Conservation (phyloP, 2,329 filamentous ascomycete species). For the Xylaria sp. region DNA sequence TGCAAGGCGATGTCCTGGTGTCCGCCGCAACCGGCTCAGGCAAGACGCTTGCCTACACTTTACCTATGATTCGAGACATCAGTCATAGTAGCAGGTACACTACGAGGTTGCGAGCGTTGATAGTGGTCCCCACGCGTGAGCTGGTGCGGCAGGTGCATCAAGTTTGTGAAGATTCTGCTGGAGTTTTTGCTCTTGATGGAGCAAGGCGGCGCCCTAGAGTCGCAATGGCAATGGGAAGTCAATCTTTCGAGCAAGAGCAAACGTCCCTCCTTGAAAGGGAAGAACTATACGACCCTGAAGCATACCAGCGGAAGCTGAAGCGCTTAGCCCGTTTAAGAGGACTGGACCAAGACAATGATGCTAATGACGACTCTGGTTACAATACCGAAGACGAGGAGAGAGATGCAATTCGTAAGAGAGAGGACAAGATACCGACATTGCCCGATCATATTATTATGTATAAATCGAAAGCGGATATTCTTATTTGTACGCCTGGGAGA, state of each 20-base stretch:
- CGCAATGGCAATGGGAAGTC: slow-evolving; percentile 84
- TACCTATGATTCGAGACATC: slow-evolving; percentile 85
- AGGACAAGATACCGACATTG: slow-evolving; percentile 53
- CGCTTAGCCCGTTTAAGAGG: slow-evolving; percentile 57
- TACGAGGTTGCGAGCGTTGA: slow-evolving; percentile 78
- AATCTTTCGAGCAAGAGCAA: slow-evolving; percentile 75
- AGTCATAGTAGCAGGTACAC: slow-evolving; percentile 65
- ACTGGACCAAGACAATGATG: slow-evolving; percentile 54
- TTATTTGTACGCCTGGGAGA: slow-evolving; percentile 91
- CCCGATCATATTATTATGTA: slow-evolving; percentile 73
- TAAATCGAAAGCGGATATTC: slow-evolving; percentile 81
- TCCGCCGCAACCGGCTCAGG: slow-evolving; percentile 95
- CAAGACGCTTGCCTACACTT: slow-evolving; percentile 90
- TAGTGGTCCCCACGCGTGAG: slow-evolving; percentile 92
- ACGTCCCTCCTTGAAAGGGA: slow-evolving; percentile 56
- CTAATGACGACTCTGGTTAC: slow-evolving; percentile 51
- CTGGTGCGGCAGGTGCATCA: slow-evolving; percentile 87
- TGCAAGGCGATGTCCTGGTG: slow-evolving; percentile 83
- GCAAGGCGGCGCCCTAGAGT: slow-evolving; percentile 76
- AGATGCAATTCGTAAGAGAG: slow-evolving; percentile 44
- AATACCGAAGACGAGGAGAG: slow-evolving; percentile 50
- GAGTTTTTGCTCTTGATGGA: slow-evolving; percentile 64
- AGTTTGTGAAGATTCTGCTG: slow-evolving; percentile 78
- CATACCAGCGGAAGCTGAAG: slow-evolving; percentile 55
- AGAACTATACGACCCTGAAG: slow-evolving; percentile 71